Evolutionary conservation across 139 green algal species (phyloP), one percentile per base, ranked within the genome.

Genomic region (Ettlia oleoabundans): DNA sequence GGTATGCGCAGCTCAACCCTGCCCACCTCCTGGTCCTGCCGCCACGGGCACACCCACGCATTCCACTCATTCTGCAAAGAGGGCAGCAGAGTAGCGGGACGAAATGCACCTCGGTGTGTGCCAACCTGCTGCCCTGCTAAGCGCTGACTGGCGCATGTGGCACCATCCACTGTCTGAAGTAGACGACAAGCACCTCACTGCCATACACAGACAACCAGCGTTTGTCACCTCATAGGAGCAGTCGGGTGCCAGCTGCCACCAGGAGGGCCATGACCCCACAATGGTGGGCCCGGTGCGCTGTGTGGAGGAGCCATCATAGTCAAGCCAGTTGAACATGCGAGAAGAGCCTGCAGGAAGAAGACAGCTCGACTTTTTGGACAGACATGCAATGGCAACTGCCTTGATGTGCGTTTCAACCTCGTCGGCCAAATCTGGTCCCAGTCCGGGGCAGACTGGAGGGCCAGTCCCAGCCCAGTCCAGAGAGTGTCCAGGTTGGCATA

Each of bases 261-360:
- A 93, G 22, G 15, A 15, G 4, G 90, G 90, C 71, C 68, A 93
- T 35, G 75, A 86, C 47, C 73, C 83, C 21, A 93, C 53, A 33
- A 92, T 76, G 15, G 72, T 85, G 77, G 89, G 87, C 19, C 47
- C 26, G 18, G 74, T 80, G 70, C 83, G 85, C 80, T 76, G 62
- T 4, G 70, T 89, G 61, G 82, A 80, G 38, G 24, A 80, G 76
- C 90, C 90, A 68, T 93, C 90, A 33, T 71, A 84, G 78, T 92
- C 88, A 6, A 89, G 32, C 70, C 81, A 93, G 80, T 92, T 93
- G 84, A 92, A 93, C 84, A 89, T 91, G 40, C 90, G 80, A 19
- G 76, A 88, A n/a, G 90, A 78, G 37, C 90, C 90, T 80, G 73
- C 52, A 28, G 43, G 51, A n/a, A n/a, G n/a, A n/a, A n/a, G n/a